Evolutionary conservation across 2,329 filamentous ascomycete genomes (phyloP).

Genomic region (Ophiostoma ips): DNA sequence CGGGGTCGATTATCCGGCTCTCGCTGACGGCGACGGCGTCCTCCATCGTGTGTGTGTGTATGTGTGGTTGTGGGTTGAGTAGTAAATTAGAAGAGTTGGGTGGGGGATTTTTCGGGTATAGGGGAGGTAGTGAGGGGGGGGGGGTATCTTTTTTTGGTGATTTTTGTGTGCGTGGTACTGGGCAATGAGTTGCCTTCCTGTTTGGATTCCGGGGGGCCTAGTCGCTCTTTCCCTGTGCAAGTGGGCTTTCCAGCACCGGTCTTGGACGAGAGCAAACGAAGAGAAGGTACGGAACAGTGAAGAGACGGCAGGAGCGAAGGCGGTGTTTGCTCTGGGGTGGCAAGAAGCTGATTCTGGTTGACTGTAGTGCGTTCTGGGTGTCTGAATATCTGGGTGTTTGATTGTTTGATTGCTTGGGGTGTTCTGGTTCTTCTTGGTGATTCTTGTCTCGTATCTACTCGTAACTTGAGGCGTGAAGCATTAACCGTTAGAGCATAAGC

Average conservation of each 20-base stretch:
- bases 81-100: neutral
- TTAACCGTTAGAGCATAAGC: neutral
- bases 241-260: slow-evolving; percentile 6
- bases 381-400: neutral
- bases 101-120: too few relatives aligned
- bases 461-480: neutral
- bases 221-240: slow-evolving; percentile 2
- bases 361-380: neutral
- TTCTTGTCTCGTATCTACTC: neutral
- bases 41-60: slow-evolving; percentile 25
- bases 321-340: neutral
- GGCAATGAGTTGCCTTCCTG: too few relatives aligned
- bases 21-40: slow-evolving; percentile 25
- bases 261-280: slow-evolving; percentile 3
- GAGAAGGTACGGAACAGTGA: neutral
- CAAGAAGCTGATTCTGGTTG: neutral
- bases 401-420: neutral
- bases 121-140: too few relatives aligned
- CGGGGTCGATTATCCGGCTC: slow-evolving; percentile 25
- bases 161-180: too few relatives aligned
- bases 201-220: neutral
- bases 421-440: neutral
- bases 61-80: too few relatives aligned
- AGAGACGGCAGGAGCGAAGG: neutral
- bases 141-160: slow-evolving; percentile 1